Evolutionary conservation across 768 basidiomycete species (phyloP), one percentile per base, ranked within the genome.

Genomic region (Chalciporus piperatus): DNA sequence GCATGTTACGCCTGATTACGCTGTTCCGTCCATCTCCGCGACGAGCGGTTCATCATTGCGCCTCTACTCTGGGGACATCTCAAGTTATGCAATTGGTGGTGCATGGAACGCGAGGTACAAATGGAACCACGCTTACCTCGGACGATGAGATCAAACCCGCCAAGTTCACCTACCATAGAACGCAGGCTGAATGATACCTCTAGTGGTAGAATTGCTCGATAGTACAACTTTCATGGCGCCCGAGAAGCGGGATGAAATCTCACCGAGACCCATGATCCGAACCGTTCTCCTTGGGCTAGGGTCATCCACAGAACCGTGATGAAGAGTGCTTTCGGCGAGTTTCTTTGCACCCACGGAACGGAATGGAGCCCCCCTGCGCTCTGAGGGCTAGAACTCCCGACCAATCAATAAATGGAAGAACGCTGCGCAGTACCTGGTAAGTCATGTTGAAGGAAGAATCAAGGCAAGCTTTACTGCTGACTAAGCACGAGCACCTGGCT

Each of bases 181-280:
- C 38, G 51, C 33, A 53, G 17, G 35, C 35, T 48, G 33, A 42
- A 38, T 41, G 40, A 7, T 16, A 35, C 33, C 52, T 59, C 48
- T 48, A 7, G 20, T 54, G 35, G 48, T 40, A 44, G 41, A 45
- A 44, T 41, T 2, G 38, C 28, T 23, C 30, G 3, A 20, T 45
- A 41, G n/a, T 38, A 27, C 16, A 46, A n/a, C 37, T 39, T 9
- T 33, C 14, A 37, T 17, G 40, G 48, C 40, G 38, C 49, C 14
- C 23, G 32, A 30, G 16, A 45, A 16, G n/a, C 23, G 40, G 47
- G 32, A 43, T 42, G 47, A 39, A 47, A 40, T 22, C 6, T 8
- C 48, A 46, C 41, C 9, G 14, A 8, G 47, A 23, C 8, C 2
- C 27, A 56, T 60, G 63, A 56, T 64, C 63, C 64, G 63, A 51